Evolutionary conservation across 164 flowering plant genomes (phyloP).

Genomic region (Cinnamomum micranthum): DNA sequence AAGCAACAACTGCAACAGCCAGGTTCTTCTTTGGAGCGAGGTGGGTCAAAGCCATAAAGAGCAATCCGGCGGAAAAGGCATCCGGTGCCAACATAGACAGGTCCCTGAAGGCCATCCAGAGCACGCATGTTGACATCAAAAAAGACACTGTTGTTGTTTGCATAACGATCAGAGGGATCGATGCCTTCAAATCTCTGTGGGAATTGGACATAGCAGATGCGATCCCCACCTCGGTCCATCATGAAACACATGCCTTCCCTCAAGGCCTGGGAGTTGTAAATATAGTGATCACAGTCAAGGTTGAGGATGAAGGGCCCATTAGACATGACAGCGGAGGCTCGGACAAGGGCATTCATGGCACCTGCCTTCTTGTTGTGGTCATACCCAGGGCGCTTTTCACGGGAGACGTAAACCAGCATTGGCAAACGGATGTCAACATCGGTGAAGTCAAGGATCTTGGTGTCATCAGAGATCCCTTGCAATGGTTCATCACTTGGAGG

Average conservation of each 20-base stretch:
- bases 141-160: constrained; percentile 87
- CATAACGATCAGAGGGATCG: constrained; percentile 88
- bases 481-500: constrained; percentile 76
- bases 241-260: constrained; percentile 92
- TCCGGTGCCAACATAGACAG: constrained; percentile 95
- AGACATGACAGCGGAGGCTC: constrained; percentile 87
- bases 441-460: constrained; percentile 36
- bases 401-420: constrained; percentile 71
- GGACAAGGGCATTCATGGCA: constrained; percentile 90
- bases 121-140: constrained; percentile 90
- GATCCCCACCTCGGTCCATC: constrained; percentile 90
- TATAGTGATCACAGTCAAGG: constrained; percentile 89
- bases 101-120: constrained; percentile 92
- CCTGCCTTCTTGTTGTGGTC: constrained; percentile 97
- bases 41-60: constrained; percentile 84
- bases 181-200: constrained; percentile 91
- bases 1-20: constrained; percentile 52
- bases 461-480: constrained; percentile 37
- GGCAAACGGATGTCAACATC: constrained; percentile 84
- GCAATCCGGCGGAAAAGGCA: constrained; percentile 85
- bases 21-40: constrained; percentile 34
- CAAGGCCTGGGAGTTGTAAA: constrained; percentile 70
- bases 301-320: constrained; percentile 91
- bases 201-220: constrained; percentile 74
- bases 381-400: constrained; percentile 89